phyloP scores from a whole-genome alignment of 805 yeast genomes.

The Lachancea fermentati region DNA sequence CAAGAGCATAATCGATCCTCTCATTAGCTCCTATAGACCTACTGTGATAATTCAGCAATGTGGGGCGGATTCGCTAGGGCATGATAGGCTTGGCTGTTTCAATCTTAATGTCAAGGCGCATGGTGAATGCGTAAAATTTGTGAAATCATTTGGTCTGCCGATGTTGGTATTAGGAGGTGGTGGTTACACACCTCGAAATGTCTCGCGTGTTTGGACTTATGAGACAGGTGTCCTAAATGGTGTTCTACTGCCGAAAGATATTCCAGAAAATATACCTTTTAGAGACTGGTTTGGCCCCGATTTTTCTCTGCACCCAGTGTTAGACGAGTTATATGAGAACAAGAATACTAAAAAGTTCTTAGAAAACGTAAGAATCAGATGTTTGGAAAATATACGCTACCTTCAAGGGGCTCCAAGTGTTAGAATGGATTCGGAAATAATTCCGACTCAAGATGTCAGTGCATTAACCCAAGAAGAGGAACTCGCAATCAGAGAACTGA shows the following conservation, averaged over 20 bases:
- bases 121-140: constrained; percentile 89
- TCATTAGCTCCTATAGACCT: constrained; percentile 87
- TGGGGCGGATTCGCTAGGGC: constrained; percentile 94
- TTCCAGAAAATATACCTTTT: constrained; percentile 73
- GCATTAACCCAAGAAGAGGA: constrained; percentile 41
- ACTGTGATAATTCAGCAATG: constrained; percentile 93
- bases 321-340: constrained; percentile 78
- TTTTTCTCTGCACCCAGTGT: constrained; percentile 75
- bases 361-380: constrained; percentile 68
- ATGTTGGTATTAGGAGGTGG: constrained; percentile 95
- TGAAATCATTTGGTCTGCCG: constrained; percentile 85
- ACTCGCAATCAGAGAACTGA: constrained; percentile 31
- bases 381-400: constrained; percentile 74
- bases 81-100: constrained; percentile 91
- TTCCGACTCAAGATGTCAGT: constrained; percentile 51
- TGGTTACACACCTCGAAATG: constrained; percentile 95
- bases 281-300: constrained; percentile 87
- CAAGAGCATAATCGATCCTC: constrained; percentile 85
- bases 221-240: constrained; percentile 87
- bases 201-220: constrained; percentile 90
- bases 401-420: constrained; percentile 93
- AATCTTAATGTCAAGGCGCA: constrained; percentile 88
- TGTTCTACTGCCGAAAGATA: constrained; percentile 64
- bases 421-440: constrained; percentile 76
- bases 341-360: constrained; percentile 77